Evolutionary conservation across 148 eudicot genomes (phyloP).

Genomic region (Polygonum maritimum): DNA sequence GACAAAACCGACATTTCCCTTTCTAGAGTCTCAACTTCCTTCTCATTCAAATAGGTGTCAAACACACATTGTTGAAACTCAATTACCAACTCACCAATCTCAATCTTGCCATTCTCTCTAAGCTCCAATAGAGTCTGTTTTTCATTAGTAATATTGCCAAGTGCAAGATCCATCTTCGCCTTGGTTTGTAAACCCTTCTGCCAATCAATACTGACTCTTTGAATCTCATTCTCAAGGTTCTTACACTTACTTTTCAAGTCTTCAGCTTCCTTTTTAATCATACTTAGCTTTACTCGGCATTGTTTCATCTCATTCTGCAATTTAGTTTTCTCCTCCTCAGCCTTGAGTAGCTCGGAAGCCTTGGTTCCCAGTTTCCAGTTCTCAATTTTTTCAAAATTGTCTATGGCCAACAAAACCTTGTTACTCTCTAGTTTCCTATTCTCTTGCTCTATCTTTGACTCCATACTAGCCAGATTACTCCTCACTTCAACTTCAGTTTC

Average conservation of each 20-base stretch:
- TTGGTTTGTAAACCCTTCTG: slow-evolving; percentile 27
- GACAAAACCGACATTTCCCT: slow-evolving; percentile 36
- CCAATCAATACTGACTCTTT: slow-evolving; percentile 25
- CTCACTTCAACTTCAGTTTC: slow-evolving; percentile 43
- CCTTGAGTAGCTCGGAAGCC: slow-evolving; percentile 78
- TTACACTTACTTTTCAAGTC: slow-evolving; percentile 32
- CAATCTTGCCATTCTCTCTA: slow-evolving; percentile 41
- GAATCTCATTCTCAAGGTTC: slow-evolving; percentile 37
- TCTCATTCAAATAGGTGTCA: slow-evolving; percentile 37
- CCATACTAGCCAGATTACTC: slow-evolving; percentile 30
- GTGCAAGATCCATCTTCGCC: slow-evolving; percentile 42
- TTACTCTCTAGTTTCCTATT: slow-evolving; percentile 47
- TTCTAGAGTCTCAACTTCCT: slow-evolving; percentile 49
- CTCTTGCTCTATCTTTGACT: slow-evolving; percentile 58
- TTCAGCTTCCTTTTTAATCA: slow-evolving; percentile 37
- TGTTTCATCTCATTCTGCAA: slow-evolving; percentile 54
- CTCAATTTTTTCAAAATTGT: slow-evolving; percentile 54
- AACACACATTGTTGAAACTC: slow-evolving; percentile 50
- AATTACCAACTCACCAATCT: slow-evolving; percentile 41
- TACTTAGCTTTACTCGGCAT: slow-evolving; percentile 42
- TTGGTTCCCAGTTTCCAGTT: slow-evolving; percentile 49
- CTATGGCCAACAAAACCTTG: slow-evolving; percentile 76
- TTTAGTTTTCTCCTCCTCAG: slow-evolving; percentile 83
- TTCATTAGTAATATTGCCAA: slow-evolving; percentile 34
- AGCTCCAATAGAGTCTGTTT: slow-evolving; percentile 46